phyloP scores from a whole-genome alignment of 306 rosid genomes.

The Begonia fuchsioides region DNA sequence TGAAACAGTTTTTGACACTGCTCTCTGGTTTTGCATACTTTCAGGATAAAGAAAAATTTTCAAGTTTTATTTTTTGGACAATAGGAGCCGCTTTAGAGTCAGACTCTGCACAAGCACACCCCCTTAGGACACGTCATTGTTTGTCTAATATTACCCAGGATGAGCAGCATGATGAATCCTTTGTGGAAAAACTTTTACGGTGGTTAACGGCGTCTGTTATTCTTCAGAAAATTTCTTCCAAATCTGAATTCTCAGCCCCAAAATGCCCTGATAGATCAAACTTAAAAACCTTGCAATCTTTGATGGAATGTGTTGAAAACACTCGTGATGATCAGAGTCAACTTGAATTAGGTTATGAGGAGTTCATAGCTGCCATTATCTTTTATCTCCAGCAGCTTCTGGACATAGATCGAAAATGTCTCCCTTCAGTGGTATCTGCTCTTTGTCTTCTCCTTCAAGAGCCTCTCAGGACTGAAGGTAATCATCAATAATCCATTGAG shows the following conservation, averaged over 20 bases:
- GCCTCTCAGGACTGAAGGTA: constrained; percentile 35
- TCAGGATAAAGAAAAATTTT: constrained; percentile 48
- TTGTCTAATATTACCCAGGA: constrained; percentile 16
- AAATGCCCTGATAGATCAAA: constrained; percentile 14
- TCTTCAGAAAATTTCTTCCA: constrained; percentile 40
- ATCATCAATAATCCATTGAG: neutral
- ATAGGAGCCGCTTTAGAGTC: constrained; percentile 38
- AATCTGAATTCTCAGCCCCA: constrained; percentile 16
- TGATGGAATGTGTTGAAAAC: constrained; percentile 28
- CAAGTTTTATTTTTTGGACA: constrained; percentile 60
- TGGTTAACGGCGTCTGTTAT: constrained; percentile 73
- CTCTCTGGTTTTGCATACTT: constrained; percentile 5
- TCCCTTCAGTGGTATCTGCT: constrained; percentile 62
- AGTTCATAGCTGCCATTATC: constrained; percentile 51
- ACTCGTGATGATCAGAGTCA: constrained; percentile 18
- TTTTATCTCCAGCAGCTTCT: constrained; percentile 52
- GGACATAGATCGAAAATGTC: constrained; percentile 23
- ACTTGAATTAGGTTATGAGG: constrained; percentile 24
- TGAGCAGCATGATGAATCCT: constrained; percentile 21
- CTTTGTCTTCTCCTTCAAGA: constrained; percentile 45
- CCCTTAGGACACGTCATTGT: constrained; percentile 20
- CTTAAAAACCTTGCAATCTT: constrained; percentile 31
- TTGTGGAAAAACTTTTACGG: constrained; percentile 41
- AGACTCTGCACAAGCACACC: constrained; percentile 25
- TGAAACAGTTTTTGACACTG: too few relatives aligned